Evolutionary conservation across 2,329 filamentous ascomycete genomes (phyloP), one percentile per base, ranked within the genome.

Genomic region (Pseudocercospora ulei): DNA sequence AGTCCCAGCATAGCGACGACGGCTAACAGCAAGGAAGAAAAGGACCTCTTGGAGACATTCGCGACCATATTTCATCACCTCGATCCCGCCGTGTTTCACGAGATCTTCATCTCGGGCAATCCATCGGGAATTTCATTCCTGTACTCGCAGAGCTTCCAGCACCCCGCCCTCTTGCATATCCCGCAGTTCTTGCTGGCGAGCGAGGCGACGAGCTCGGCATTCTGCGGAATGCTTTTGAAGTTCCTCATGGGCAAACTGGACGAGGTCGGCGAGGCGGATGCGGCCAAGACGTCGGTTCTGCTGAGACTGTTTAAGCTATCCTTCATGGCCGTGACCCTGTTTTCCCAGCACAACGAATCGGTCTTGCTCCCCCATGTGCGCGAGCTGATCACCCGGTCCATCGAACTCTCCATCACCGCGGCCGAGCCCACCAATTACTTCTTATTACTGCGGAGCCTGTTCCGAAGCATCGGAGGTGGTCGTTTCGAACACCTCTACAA

Each of bases 341-440:
- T 98, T 61, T 86, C 86, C 0, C 72, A 75, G 5, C 87, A 95
- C 57, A 99, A 99, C 54, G 90, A 99, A 63, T 82, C 90, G 58
- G 86, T 99, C 2, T 70, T 99, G 8, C 70, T 96, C 37, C 92
- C 92, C 0, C 90, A 98, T 60, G 88, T 98, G 35, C 87, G 92
- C 38, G 92, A 92, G 58, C 93, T 99, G 48, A 85, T 98, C 45
- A 95, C 88, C 7, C 87, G 93, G 62, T 96, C 88, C 5, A 95
- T 99, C 47, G 85, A 96, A 62, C 69, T 96, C 23, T 95, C 88
- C 1, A 93, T 90, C 4, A 92, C 82, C 41, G 92, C 90, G 0
- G 86, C 95, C 54, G 88, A 96, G 58, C 92, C 92, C 0, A 94
- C 95, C 75, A 98, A 99, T 61, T 98, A 98, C 64, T 99, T 98